Base-by-base conservation (phyloP, 2,329 filamentous ascomycete genomes). In the Aspergillus unguis region DNA sequence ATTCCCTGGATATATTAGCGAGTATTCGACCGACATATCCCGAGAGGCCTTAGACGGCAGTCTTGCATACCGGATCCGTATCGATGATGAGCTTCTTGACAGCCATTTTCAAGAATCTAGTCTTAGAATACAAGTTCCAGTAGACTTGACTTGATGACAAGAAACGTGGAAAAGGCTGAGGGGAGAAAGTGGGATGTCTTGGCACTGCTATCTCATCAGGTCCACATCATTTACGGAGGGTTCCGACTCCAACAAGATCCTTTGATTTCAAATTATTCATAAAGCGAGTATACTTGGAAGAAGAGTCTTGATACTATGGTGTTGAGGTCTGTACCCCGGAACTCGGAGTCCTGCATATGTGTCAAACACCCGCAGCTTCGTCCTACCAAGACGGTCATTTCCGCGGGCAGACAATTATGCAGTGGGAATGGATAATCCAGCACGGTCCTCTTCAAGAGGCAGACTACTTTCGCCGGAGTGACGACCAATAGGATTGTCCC, bases 61-160 rank as follows among this genome's bases (percentile, higher is more conserved):
- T 17, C 17, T 17, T 47, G 54, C 70, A 61, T 78, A 89, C 92
- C 75, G 92, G 92, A 69, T 97, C 94, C 2, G 92, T 97, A 68
- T 99, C 94, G 65, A 99, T 94, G 64, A 99, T 96, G 62, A 99
- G 86, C 65, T 87, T 85, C 48, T 31, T 55, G 5, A 52, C 43
- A 3, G 52, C 36, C 54, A 57, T 59, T 29, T 17, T 50, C 9
- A 11, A 40, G 17, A 33, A 2, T 32, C 9, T 35, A 35, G 25
- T 26, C 31, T 25, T 6, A 6, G 4, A 38, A 9, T 42, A 10
- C 17, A 17, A 17, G 17, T 17, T 17, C 17, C 17, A 17, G 17
- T 17, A 17, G 17, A 17, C 17, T 17, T 17, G 17, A 17, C 26
- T 29, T 6, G n/a, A 38, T 23, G n/a, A 32, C 32, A 33, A 33